Conservation (phyloP, 2,329 filamentous ascomycete species). For the Coniochaeta sp. region DNA sequence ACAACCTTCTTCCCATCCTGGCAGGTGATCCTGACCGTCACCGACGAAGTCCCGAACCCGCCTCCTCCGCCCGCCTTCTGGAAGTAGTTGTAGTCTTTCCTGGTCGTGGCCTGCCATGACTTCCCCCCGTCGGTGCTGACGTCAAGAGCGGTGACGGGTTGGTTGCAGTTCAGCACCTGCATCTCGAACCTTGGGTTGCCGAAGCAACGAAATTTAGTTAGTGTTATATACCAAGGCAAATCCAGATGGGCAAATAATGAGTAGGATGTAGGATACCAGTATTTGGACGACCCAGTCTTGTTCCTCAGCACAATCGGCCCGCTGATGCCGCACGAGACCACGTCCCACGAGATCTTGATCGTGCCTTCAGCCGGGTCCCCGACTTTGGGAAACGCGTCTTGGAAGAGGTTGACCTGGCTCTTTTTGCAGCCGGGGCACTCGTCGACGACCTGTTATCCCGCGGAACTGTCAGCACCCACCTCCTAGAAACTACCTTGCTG, state of each 20-base stretch:
- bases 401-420: slow-evolving; percentile 37
- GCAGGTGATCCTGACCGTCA: slow-evolving; percentile 50
- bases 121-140: slow-evolving; percentile 53
- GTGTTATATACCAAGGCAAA: too few relatives aligned
- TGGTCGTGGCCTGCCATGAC: slow-evolving; percentile 49
- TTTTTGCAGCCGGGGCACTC: slow-evolving; percentile 32
- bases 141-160: slow-evolving; percentile 47
- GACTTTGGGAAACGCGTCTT: slow-evolving; percentile 30
- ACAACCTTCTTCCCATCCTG: slow-evolving; percentile 40
- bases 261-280: slow-evolving; percentile 21
- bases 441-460: slow-evolving; percentile 33
- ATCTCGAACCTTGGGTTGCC: slow-evolving; percentile 34
- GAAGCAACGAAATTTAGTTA: too few relatives aligned
- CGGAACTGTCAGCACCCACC: not conserved
- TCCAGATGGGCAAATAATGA: too few relatives aligned
- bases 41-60: slow-evolving; percentile 46
- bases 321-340: slow-evolving; percentile 29
- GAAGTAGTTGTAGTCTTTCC: slow-evolving; percentile 54
- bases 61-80: slow-evolving; percentile 34
- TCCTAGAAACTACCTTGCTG: not conserved
- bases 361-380: slow-evolving; percentile 25
- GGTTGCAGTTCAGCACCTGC: slow-evolving; percentile 58
- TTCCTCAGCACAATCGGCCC: slow-evolving; percentile 33
- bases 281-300: slow-evolving; percentile 34
- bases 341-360: slow-evolving; percentile 26